Conservation (phyloP, 2,329 filamentous ascomycete species). For the Teratosphaeria zuluensis region DNA sequence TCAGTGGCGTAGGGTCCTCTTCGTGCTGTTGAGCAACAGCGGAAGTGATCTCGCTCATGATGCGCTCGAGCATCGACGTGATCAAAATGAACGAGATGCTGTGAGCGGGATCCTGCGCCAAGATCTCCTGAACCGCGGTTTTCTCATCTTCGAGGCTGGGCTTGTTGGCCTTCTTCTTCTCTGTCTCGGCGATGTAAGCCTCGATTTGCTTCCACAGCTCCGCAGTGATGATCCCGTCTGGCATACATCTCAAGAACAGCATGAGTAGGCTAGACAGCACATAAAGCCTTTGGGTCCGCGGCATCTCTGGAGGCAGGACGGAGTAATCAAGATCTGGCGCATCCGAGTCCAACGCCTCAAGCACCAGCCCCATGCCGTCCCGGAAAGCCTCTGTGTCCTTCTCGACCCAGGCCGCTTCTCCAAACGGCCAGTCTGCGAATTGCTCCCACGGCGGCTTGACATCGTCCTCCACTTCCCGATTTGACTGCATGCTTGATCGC, state of each 20-base stretch:
- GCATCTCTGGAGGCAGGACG: constrained; percentile 52
- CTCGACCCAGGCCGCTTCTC: constrained; percentile 39
- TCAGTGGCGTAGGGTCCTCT: constrained; percentile 18
- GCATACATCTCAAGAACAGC: constrained; percentile 62
- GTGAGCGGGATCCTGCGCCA: constrained; percentile 60
- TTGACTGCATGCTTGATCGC: background rate
- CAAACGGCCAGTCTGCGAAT: constrained; percentile 52
- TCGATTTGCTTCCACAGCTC: constrained; percentile 63
- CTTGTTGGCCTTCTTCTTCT: constrained; percentile 35
- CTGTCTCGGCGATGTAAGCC: constrained; percentile 41
- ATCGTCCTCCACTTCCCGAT: background rate
- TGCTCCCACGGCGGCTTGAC: constrained; percentile 40
- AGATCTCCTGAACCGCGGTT: constrained; percentile 59
- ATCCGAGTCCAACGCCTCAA: constrained; percentile 66
- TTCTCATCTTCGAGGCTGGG: constrained; percentile 46
- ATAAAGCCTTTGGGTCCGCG: constrained; percentile 62
- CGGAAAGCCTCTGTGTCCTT: constrained; percentile 30
- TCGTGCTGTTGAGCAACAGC: constrained; percentile 3
- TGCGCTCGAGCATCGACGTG: constrained; percentile 60
- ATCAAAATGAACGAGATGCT: constrained; percentile 86
- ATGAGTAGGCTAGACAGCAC: constrained; percentile 61
- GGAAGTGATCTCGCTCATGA: constrained; percentile 45
- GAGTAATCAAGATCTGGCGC: constrained; percentile 44
- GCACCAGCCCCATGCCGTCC: constrained; percentile 35
- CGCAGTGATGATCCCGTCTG: constrained; percentile 67